These are phyloP conservation scores for Castanopsis chinensis DNA, from an alignment of 306 rosid genomes.

Conservation along the genomic window DNA sequence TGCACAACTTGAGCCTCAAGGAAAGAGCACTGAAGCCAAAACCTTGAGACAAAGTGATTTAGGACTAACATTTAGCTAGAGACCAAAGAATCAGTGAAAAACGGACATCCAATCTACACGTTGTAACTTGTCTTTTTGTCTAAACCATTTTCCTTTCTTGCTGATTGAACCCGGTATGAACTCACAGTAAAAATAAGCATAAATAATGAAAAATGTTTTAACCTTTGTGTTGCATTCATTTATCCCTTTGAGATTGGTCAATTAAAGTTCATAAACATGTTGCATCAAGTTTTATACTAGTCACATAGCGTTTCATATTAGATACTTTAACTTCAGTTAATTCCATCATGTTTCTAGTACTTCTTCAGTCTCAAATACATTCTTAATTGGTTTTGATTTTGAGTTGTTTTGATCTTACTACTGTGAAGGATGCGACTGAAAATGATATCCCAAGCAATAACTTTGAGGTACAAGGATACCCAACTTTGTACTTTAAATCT, in stretches of 20 bases:
- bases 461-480: conserved; percentile 43
- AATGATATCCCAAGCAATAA: conserved; percentile 36
- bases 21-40: too few relatives aligned
- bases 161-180: background rate
- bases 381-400: background rate
- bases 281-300: too few relatives aligned
- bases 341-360: too few relatives aligned
- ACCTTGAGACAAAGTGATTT: too few relatives aligned
- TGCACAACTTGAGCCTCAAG: too few relatives aligned
- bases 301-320: too few relatives aligned
- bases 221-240: background rate
- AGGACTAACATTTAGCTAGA: too few relatives aligned
- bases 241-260: too few relatives aligned
- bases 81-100: background rate
- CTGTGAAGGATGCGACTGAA: conserved; percentile 41
- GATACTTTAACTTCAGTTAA: too few relatives aligned
- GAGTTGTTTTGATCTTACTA: background rate
- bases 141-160: background rate
- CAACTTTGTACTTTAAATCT: conserved; percentile 42
- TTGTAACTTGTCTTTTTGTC: background rate
- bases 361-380: background rate
- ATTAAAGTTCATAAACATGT: too few relatives aligned
- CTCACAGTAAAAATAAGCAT: background rate
- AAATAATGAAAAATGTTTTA: background rate
- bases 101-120: background rate